Evolutionary conservation across 768 basidiomycete genomes (phyloP), one percentile per base, ranked within the genome.

Genomic region (Pleurotus eryngii): DNA sequence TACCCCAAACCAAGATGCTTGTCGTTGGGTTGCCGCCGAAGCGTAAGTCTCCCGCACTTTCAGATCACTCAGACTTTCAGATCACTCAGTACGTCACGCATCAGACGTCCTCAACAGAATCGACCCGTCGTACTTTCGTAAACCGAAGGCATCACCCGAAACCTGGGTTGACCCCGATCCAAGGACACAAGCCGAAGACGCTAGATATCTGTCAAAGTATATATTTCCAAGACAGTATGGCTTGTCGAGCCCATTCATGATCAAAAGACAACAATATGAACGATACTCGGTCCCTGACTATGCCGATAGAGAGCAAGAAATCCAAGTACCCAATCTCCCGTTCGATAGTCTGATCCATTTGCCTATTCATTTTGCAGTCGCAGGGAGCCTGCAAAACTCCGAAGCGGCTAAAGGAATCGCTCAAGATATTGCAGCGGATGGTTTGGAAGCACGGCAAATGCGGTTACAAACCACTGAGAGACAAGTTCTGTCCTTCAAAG

Each of bases 211-310:
- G 1, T 78, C 88, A 35, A 95, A 94, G 72, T 88, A 93, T 64
- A 74, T 98, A 1, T 96, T 98, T 64, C 86, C 94, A 7, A 78
- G 86, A 40, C 90, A 94, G 63, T 92, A 86, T 64, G 80, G 81
- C 0, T 66, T 97, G 1, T 65, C 76, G 4, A 89, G 75, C 61
- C 78, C 86, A 2, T 95, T 94, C 59, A 39, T 51, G 11, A 56
- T 64, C 46, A 59, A 59, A 47, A 64, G 56, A 20, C 60, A 9
- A 47, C 57, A 5, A 38, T 42, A 7, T 61, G 59, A 62, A 35
- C 69, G 65, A 43, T 64, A 70, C 45, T 59, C 64, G 0, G 74
- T 79, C 58, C 75, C 77, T 3, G 78, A 87, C 63, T 86, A 81
- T 63, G 61, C 73, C 15, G 82, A 89, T 62, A 79, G 86, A 61